A percentile compares a stretch with the other conserved stretches of the same genome.
These are phyloP conservation scores for Hypoxylon sp. DNA, from an alignment of 2,329 filamentous ascomycete species.

Conservation along the genomic window DNA sequence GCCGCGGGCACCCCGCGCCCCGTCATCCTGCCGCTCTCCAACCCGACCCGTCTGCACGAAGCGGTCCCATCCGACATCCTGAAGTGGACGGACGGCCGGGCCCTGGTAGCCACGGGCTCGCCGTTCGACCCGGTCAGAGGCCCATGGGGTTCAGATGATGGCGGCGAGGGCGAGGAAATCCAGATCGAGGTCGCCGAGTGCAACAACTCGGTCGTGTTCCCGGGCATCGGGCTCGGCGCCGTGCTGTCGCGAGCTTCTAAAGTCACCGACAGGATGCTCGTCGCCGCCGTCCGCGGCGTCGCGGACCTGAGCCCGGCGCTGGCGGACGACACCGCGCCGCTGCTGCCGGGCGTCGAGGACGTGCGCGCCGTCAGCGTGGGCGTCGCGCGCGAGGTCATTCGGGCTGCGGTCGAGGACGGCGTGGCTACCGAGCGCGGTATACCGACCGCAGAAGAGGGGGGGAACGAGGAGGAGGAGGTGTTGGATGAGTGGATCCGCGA, in stretches of 20 bases:
- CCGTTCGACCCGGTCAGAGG: conserved; percentile 79
- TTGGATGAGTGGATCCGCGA: conserved; percentile 76
- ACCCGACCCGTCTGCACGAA: conserved; percentile 85
- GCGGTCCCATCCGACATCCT: conserved; percentile 79
- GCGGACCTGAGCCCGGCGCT: conserved; percentile 76
- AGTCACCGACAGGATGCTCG: conserved; percentile 80
- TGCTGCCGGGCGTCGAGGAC: conserved; percentile 78
- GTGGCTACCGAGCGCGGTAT: conserved; percentile 72
- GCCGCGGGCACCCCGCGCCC: conserved; percentile 74
- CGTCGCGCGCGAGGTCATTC: conserved; percentile 79
- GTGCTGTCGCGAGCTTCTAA: conserved; percentile 73
- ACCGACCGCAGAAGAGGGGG: conserved; percentile 61
- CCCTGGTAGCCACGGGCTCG: conserved; percentile 82
- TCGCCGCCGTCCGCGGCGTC: conserved; percentile 79
- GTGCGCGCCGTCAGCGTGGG: conserved; percentile 80
- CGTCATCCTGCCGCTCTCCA: conserved; percentile 83
- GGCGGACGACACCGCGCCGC: conserved; percentile 66
- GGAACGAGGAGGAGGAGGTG: conserved; percentile 57
- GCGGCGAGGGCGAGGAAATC: conserved; percentile 53
- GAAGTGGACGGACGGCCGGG: conserved; percentile 79
- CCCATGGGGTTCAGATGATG: too few relatives aligned
- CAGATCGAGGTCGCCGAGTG: conserved; percentile 74
- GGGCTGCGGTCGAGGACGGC: conserved; percentile 73
- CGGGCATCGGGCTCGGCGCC: conserved; percentile 82
- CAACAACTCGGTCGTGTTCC: conserved; percentile 88